Conservation (phyloP, 169 alveolate species). For the Plasmodium vivax region DNA sequence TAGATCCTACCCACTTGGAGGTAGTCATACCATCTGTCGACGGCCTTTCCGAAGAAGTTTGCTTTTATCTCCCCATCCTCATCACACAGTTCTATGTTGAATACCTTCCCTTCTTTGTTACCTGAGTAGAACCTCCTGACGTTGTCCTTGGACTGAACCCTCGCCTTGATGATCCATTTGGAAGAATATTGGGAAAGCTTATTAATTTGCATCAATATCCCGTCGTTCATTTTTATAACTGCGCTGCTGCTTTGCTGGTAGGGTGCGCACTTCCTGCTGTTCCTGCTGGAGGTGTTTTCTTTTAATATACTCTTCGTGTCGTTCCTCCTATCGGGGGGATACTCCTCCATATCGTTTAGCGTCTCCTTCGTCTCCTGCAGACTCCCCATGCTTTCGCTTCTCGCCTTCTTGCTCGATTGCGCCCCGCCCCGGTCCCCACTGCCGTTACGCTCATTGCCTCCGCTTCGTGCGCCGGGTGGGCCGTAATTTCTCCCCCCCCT, state of each 20-base stretch:
- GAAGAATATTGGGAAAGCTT: slow-evolving; percentile 64
- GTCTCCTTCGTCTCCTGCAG: slow-evolving; percentile 24
- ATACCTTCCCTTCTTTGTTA: slow-evolving; percentile 66
- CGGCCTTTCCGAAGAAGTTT: slow-evolving; percentile 85
- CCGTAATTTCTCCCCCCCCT: background rate
- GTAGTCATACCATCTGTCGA: slow-evolving; percentile 84
- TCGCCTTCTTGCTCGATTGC: background rate
- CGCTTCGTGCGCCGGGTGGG: background rate
- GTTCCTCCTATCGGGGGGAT: background rate
- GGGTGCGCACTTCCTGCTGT: slow-evolving; percentile 44
- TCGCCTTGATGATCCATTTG: slow-evolving; percentile 73
- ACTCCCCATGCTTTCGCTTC: background rate
- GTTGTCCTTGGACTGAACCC: slow-evolving; percentile 62
- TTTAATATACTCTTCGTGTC: slow-evolving; percentile 23
- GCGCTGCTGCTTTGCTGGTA: slow-evolving; percentile 33
- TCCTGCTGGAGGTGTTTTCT: slow-evolving; percentile 29
- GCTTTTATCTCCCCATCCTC: slow-evolving; percentile 80
- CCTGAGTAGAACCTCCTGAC: slow-evolving; percentile 36
- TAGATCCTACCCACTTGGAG: slow-evolving; percentile 83
- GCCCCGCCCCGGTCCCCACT: background rate
- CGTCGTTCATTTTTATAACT: slow-evolving; percentile 61
- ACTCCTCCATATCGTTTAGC: background rate
- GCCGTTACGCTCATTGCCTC: background rate
- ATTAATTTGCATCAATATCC: slow-evolving; percentile 67
- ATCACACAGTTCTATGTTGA: slow-evolving; percentile 66